phyloP scores from a whole-genome alignment of 2,329 filamentous ascomycete genomes.

The Cordyceps cateniannulata region DNA sequence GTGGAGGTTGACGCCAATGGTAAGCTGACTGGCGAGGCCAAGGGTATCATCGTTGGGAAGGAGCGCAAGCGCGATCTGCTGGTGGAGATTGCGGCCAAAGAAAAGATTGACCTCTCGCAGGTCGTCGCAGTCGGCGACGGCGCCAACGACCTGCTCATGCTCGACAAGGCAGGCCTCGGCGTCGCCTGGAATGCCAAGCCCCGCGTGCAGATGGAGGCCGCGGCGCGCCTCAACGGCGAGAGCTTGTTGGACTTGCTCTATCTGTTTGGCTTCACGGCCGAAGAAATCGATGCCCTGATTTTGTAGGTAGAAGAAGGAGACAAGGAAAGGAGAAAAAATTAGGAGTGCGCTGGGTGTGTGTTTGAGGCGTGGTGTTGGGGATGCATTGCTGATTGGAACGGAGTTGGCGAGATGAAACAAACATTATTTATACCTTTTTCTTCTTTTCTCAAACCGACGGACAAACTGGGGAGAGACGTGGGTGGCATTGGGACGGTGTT shows the following conservation, averaged over 20 bases:
- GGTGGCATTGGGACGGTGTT: slow-evolving; percentile 10
- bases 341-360: not conserved
- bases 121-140: slow-evolving; percentile 73
- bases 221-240: slow-evolving; percentile 63
- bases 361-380: slow-evolving; percentile 10
- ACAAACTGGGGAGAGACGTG: not conserved
- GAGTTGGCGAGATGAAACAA: not conserved
- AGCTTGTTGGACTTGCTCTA: slow-evolving; percentile 67
- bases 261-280: slow-evolving; percentile 63
- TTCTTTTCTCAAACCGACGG: not conserved
- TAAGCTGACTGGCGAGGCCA: slow-evolving; percentile 64
- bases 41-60: slow-evolving; percentile 67
- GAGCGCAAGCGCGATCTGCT: slow-evolving; percentile 69
- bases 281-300: slow-evolving; percentile 51
- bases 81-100: slow-evolving; percentile 61
- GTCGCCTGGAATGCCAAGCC: slow-evolving; percentile 84
- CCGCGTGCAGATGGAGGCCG: slow-evolving; percentile 70
- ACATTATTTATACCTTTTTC: not conserved
- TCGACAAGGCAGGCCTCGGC: slow-evolving; percentile 66
- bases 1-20: slow-evolving; percentile 55
- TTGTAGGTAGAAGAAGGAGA: slow-evolving; percentile 21
- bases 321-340: slow-evolving; percentile 14
- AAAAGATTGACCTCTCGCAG: slow-evolving; percentile 59
- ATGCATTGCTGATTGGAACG: not conserved
- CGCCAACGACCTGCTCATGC: slow-evolving; percentile 77